Evolutionary conservation across 352 stramenopile species (phyloP), one percentile per base, ranked within the genome.

Genomic region (Phytophthora ramorum): DNA sequence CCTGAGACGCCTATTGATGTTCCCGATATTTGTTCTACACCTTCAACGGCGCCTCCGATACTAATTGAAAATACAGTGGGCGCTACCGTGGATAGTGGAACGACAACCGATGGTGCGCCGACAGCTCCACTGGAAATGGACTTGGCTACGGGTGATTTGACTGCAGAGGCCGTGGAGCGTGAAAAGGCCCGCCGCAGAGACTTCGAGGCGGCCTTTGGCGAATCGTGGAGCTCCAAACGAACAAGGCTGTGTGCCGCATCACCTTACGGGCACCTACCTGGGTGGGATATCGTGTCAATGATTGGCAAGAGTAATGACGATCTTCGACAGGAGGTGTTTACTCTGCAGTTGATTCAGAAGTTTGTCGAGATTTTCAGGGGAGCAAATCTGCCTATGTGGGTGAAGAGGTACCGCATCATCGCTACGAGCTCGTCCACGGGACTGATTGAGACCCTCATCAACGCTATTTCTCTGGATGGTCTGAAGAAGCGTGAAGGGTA

Each of bases 251-350:
- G 86, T 24, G 84, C 86, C 19, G 80, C 78, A 5, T 99, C 93
- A 43, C 87, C 90, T 26, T 92, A 97, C 46, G 96, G 92, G 17
- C 85, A 93, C 14, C 65, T 92, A 17, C 81, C 91, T 7, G 95
- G 92, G 8, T 99, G 94, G 93, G 93, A 99, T 64, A 93, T 99
- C 44, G 83, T 96, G 19, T 97, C 92, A 17, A 97, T 99, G 73
- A 99, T 99, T 72, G 96, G 98, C 30, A 99, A 99, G 73, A 98
- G 94, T 32, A 98, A 99, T 69, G 98, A 99, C 75, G 97, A 99
- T 70, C 76, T 99, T 57, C 86, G 97, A 7, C 98, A 99, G 77
- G 97, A 99, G 75, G 96, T 98, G n/a, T 99, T 99, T 77, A 97
- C 97, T 13, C 89, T 99, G 64, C 97, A 99, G 73, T 77, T 99